These are phyloP conservation scores for Rugonectria rugulosa DNA, from an alignment of 2,329 filamentous ascomycete genomes.

Conservation along the genomic window DNA sequence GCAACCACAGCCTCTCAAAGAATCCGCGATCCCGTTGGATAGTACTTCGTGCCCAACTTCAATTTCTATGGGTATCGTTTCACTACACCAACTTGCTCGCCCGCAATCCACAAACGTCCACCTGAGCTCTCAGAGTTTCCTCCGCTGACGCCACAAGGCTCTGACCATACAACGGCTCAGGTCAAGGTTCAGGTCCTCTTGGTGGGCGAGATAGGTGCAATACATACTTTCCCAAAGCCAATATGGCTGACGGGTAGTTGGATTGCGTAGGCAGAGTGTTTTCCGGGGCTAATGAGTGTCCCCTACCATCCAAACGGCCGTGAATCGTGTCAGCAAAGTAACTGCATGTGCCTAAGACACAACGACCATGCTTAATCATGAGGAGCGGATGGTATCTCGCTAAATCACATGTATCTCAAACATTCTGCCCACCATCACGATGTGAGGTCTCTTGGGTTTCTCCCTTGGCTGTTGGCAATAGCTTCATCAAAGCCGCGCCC, in stretches of 20 bases:
- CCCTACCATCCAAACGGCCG: too few species aligned
- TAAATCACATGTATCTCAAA: too few species aligned
- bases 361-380: too few species aligned
- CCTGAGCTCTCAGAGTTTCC: slow-evolving; percentile 4
- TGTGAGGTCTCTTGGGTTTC: too few species aligned
- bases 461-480: too few species aligned
- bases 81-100: slow-evolving; percentile 20
- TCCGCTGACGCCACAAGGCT: slow-evolving; percentile 24
- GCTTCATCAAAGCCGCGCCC: too few species aligned
- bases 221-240: not conserved
- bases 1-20: not conserved
- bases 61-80: slow-evolving; percentile 20
- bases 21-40: not conserved
- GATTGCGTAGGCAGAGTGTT: too few species aligned
- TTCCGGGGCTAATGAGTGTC: too few species aligned
- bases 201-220: slow-evolving; percentile 3
- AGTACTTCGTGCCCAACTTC: slow-evolving; percentile 1
- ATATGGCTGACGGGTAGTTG: not conserved
- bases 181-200: not conserved
- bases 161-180: slow-evolving; percentile 5
- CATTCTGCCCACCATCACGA: too few species aligned
- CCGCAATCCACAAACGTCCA: slow-evolving; percentile 2
- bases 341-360: too few species aligned
- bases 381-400: too few species aligned
- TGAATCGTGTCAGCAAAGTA: too few species aligned